Base-by-base conservation (phyloP, 371 early-diverging fungal genomes). In the Mortierella sp. region DNA sequence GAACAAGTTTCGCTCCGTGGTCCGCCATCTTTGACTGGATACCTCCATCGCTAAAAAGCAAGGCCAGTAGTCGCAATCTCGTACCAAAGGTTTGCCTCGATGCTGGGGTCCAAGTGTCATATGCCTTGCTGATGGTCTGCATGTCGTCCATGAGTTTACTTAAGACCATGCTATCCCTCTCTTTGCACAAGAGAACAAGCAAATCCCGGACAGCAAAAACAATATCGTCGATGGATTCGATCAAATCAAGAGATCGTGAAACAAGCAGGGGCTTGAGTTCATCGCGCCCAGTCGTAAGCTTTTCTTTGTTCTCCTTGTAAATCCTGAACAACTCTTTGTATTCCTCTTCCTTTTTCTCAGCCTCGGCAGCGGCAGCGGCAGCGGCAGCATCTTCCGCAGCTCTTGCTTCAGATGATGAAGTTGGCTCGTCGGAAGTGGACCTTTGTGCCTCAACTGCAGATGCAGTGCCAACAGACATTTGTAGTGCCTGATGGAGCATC, bases 161-260 rank as follows among this genome's bases (percentile, higher is more conserved):
- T 48, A 93, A 68, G 7, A 90, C 81, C 18, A 65, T 67, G 29
- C 80, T 83, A 18, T 86, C 81, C 18, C 82, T 79, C 23, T 84
- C 82, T 25, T 86, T 82, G 52, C 84, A 74, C 65, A 90, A 59
- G 4, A 88, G 62, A 0, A 84, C 83, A 7, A 90, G 72, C 23
- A 93, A 79, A 48, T 94, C 93, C 43, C 92, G 91, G 28, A 94
- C 80, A 53, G 88, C 86, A 70, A 93, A 90, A 19, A 93, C 87
- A 1, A 87, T 73, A 65, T 91, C 92, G 21, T 91, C 90, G 55
- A 90, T 83, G 56, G 85, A 70, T 70, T 91, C 91, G 1, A 92
- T 74, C 25, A 96, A 69, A 12, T 84, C 84, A 16, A 95, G 74
- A 0, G 87, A 72, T 4, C 88, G 70, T 1, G 79, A 66, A 5